Conservation (phyloP, 306 rosid species). For the Medicago lupulina region DNA sequence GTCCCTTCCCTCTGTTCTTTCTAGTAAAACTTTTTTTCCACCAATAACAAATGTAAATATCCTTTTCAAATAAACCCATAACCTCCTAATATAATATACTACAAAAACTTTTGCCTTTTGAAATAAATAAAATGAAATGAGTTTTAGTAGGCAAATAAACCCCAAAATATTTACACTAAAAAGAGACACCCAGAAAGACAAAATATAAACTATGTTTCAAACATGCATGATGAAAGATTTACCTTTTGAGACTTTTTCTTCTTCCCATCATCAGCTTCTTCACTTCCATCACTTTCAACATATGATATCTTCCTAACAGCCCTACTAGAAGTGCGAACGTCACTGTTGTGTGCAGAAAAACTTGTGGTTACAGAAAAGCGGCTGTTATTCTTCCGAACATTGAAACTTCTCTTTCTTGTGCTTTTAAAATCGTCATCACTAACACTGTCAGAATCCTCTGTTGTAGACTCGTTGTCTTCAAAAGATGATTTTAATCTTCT, state of each 20-base stretch:
- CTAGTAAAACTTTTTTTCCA: neutral
- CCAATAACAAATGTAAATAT: neutral
- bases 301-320: slow-evolving; percentile 95
- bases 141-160: slow-evolving; percentile 15
- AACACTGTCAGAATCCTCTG: slow-evolving; percentile 78
- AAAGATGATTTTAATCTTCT: slow-evolving; percentile 74
- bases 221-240: slow-evolving; percentile 37
- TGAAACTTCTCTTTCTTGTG: slow-evolving; percentile 57
- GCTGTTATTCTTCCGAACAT: slow-evolving; percentile 66
- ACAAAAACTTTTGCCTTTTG: neutral
- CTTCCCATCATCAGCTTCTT: slow-evolving; percentile 87
- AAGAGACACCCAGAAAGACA: slow-evolving; percentile 18
- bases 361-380: slow-evolving; percentile 56
- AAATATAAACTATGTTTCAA: slow-evolving; percentile 32
- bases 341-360: slow-evolving; percentile 61
- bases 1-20: slow-evolving; percentile 14
- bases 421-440: slow-evolving; percentile 76
- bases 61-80: slow-evolving; percentile 17
- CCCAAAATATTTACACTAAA: slow-evolving; percentile 37
- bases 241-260: slow-evolving; percentile 93
- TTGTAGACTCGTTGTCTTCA: slow-evolving; percentile 82
- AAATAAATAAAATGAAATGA: neutral
- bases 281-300: slow-evolving; percentile 98
- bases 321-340: slow-evolving; percentile 90
- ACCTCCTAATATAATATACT: slow-evolving; percentile 17